Evolutionary conservation across 306 rosid genomes (phyloP), one percentile per base, ranked within the genome.

Genomic region (Quercus parvula): DNA sequence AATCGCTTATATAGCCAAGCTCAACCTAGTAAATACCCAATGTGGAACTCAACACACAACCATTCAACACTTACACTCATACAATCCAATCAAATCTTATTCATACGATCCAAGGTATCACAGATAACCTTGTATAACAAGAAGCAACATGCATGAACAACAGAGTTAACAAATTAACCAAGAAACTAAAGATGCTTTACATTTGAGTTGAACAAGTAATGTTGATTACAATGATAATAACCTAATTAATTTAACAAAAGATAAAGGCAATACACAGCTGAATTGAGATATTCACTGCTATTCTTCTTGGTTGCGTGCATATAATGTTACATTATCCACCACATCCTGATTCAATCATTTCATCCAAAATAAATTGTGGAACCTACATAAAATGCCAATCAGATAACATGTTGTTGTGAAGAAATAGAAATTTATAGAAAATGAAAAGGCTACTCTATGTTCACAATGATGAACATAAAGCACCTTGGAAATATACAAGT

Each of bases 301-400:
- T 94, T 88, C 99, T 91, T 82, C 99, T 89, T 61, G 99, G 99
- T 78, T 94, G 99, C 35, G 99, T 94, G 90, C 99, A 94, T 81
- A 94, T 77, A 75, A 94, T 94, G 85, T 86, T 88, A 80, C 95
- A 92, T 71, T 71, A 44, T 81, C 97, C 99, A 82, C 99, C 97
- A 75, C 33, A 54, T 57, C 93, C 94, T 12, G 88, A 91, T 72
- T 92, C 90, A 56, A 94, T 91, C 97, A 89, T 92, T 84, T 87
- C 97, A 87, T 94, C 98, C 97, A 94, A 85, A 78, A 92, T 86
- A 86, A 92, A 91, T 87, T 94, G 98, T 4, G 98, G 97, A 86
- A 94, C 98, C 98, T 93, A 74, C 85, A 82, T 69, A 72, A 72
- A 79, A 86, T 71, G 72, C 27, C 69, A 82, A 52, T 80, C 55